Conservation (phyloP, 495 filamentous ascomycete species). For the Penicillium silybi region DNA sequence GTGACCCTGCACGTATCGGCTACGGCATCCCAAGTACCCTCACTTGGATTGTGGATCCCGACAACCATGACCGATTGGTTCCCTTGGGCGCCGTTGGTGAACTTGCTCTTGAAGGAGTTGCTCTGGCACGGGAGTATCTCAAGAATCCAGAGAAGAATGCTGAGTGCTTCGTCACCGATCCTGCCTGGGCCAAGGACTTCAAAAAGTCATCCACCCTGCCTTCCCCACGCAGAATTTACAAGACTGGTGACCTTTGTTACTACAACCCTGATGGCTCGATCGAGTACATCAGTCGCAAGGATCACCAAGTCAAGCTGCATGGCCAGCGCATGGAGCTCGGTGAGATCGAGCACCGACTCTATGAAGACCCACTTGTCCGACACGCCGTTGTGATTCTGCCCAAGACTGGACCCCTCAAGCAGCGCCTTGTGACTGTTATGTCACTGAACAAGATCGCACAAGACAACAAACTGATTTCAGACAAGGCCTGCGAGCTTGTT, state of each 20-base stretch:
- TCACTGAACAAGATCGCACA: constrained; percentile 32
- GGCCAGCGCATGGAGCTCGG: constrained; percentile 65
- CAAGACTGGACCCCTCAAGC: constrained; percentile 33
- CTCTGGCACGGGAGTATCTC: constrained; percentile 50
- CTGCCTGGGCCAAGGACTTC: constrained; percentile 32
- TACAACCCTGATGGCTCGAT: constrained; percentile 53
- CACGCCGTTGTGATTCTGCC: constrained; percentile 47
- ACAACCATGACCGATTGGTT: constrained; percentile 42
- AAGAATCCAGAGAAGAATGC: constrained; percentile 50
- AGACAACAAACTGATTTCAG: constrained; percentile 28
- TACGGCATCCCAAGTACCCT: constrained; percentile 40
- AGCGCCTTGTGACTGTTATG: constrained; percentile 42
- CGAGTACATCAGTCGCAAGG: constrained; percentile 55
- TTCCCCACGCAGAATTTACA: constrained; percentile 37
- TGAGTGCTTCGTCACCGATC: constrained; percentile 41
- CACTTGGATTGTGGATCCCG: constrained; percentile 54
- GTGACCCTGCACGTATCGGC: constrained; percentile 46
- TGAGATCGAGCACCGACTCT: constrained; percentile 43
- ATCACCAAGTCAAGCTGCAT: constrained; percentile 64
- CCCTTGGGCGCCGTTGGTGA: constrained; percentile 54
- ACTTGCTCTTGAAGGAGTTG: constrained; percentile 46
- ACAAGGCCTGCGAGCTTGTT: constrained; percentile 36
- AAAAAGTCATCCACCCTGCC: constrained; percentile 10
- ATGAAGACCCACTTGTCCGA: constrained; percentile 29
- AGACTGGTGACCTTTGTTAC: constrained; percentile 49